Conservation (phyloP, 1,284 basidiomycete species). For the Fomitiporia mediterranea region DNA sequence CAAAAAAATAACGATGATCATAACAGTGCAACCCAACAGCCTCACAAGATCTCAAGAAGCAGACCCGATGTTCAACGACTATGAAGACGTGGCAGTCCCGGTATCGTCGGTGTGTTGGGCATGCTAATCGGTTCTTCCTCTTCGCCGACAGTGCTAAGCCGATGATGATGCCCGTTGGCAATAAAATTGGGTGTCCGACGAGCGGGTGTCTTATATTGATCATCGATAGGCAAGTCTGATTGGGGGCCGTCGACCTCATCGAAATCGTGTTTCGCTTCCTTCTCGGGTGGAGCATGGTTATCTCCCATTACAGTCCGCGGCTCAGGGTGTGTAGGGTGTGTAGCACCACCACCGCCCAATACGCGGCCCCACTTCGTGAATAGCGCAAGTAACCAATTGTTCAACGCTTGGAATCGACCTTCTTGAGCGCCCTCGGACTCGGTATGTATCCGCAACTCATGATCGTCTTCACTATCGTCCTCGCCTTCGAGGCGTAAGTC, state of each 20-base stretch:
- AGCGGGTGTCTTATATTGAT: no score
- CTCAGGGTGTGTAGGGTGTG: no score
- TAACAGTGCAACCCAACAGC: no score
- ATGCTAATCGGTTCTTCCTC: conserved; percentile 12
- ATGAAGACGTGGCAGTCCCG: not conserved
- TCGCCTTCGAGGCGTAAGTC: conserved; percentile 10
- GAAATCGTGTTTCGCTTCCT: no score
- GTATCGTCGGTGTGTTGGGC: conserved; percentile 1
- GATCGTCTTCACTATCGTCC: conserved; percentile 17
- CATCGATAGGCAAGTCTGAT: not conserved
- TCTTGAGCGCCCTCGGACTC: conserved; percentile 45
- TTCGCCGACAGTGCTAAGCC: conserved; percentile 19
- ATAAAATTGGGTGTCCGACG: not conserved
- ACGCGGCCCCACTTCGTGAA: conserved; percentile 62
- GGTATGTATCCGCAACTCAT: conserved; percentile 29
- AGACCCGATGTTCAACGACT: not conserved
- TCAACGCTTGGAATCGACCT: conserved; percentile 49
- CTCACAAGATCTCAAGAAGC: no score
- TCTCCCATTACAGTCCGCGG: not conserved
- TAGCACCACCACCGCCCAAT: conserved; percentile 23
- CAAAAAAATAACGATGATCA: no score
- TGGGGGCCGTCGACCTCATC: no score
- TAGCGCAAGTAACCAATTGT: conserved; percentile 69
- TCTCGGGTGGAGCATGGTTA: no score
- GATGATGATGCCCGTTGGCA: conserved; percentile 6